Evolutionary conservation across 2,329 filamentous ascomycete genomes (phyloP).

Genomic region (Aureobasidium melanogenum): DNA sequence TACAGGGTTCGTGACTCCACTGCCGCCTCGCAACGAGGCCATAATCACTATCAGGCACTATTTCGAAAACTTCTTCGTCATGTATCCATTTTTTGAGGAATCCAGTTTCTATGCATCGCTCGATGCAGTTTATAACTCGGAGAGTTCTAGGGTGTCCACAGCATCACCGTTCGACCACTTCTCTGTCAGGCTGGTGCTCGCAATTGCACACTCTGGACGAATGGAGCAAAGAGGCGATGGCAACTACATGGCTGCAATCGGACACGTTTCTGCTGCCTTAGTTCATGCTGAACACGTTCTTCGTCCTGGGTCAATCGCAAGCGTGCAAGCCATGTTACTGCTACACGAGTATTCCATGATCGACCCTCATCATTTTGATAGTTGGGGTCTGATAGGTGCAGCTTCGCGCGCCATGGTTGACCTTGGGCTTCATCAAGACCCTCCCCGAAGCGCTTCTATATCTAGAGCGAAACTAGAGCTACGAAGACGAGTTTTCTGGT

Average conservation of each 20-base stretch:
- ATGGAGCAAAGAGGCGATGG: conserved; percentile 59
- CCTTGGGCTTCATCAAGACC: conserved; percentile 87
- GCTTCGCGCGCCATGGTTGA: conserved; percentile 82
- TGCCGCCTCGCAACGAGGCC: conserved; percentile 65
- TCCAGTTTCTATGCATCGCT: conserved; percentile 68
- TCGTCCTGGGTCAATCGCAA: conserved; percentile 71
- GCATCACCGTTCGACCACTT: conserved; percentile 58
- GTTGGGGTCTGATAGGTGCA: conserved; percentile 88
- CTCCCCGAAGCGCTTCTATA: conserved; percentile 58
- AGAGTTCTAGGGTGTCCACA: neutral
- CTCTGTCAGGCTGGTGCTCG: conserved; percentile 82
- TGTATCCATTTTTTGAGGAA: conserved; percentile 78
- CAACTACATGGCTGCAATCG: conserved; percentile 51
- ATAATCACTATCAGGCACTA: conserved; percentile 71
- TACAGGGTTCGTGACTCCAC: conserved; percentile 45
- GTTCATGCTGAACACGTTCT: conserved; percentile 73
- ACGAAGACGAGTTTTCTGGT: conserved; percentile 78
- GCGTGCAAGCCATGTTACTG: conserved; percentile 79
- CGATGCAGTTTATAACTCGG: conserved; percentile 60
- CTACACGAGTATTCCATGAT: conserved; percentile 84
- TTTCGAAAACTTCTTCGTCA: conserved; percentile 67
- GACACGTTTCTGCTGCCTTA: conserved; percentile 58
- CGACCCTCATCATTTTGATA: conserved; percentile 84
- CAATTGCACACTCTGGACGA: conserved; percentile 66
- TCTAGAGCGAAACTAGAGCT: conserved; percentile 65